Percentiles rank a stretch among this genome's conserved stretches.
These are phyloP conservation scores for Cerrena zonata DNA, from an alignment of 1,284 basidiomycete genomes.

Conservation along the genomic window DNA sequence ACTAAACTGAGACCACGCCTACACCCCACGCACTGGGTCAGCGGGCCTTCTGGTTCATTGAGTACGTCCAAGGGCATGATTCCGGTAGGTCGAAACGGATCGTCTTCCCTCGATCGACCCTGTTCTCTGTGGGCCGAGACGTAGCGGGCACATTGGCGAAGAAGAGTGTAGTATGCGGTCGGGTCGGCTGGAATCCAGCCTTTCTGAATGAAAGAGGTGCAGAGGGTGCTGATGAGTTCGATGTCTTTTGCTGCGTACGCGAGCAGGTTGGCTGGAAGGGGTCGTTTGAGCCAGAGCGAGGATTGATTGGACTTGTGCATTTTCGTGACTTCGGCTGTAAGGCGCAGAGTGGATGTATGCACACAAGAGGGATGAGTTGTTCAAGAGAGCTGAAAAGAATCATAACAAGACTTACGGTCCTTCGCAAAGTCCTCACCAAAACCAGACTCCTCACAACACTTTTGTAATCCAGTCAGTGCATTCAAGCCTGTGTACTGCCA, in stretches of 20 bases:
- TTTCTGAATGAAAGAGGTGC: slow-evolving; percentile 28
- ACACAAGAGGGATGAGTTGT: no score
- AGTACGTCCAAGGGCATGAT: slow-evolving; percentile 20
- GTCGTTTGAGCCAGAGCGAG: slow-evolving; percentile 32
- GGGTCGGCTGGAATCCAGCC: slow-evolving; percentile 27
- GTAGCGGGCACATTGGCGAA: slow-evolving; percentile 18
- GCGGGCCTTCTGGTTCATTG: slow-evolving; percentile 10
- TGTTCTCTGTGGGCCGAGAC: slow-evolving; percentile 16
- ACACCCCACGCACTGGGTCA: slow-evolving; percentile 11
- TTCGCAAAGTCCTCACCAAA: slow-evolving; percentile 18
- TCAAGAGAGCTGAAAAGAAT: neutral
- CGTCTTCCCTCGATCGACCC: slow-evolving; percentile 11
- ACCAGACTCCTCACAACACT: slow-evolving; percentile 18
- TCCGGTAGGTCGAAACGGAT: slow-evolving; percentile 14
- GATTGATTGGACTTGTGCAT: slow-evolving; percentile 33
- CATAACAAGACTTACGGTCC: slow-evolving; percentile 23
- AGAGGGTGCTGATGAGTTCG: slow-evolving; percentile 33
- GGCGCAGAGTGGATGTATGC: neutral
- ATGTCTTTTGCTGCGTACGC: slow-evolving; percentile 40
- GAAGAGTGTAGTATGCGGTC: slow-evolving; percentile 11
- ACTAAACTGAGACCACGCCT: slow-evolving; percentile 9
- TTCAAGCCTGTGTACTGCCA: slow-evolving; percentile 28
- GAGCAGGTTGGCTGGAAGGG: slow-evolving; percentile 31
- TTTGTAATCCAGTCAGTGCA: slow-evolving; percentile 22
- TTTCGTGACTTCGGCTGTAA: slow-evolving; percentile 30